A percentile compares a stretch with the other conserved stretches of the same genome.
Evolutionary conservation across 2,329 filamentous ascomycete species (phyloP).

Genomic region (Alternaria arbusti): DNA sequence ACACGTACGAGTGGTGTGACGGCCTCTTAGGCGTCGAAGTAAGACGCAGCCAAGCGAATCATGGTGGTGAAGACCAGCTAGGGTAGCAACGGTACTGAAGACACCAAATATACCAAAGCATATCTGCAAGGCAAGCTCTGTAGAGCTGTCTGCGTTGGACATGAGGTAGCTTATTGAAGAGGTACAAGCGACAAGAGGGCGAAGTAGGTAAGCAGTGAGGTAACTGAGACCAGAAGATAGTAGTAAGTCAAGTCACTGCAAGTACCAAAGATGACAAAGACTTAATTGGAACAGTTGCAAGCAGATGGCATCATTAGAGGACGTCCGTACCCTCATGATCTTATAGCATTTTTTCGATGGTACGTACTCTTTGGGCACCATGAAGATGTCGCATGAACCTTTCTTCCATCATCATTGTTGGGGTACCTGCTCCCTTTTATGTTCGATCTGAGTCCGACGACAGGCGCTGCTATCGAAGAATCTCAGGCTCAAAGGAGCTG

Average conservation of each 20-base stretch:
- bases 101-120: conserved; percentile 17
- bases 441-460: no score
- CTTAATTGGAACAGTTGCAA: not conserved
- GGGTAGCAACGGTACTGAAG: conserved; percentile 7
- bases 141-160: not conserved
- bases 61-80: conserved; percentile 18
- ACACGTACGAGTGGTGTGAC: not conserved
- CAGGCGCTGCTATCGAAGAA: no score
- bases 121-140: conserved; percentile 12
- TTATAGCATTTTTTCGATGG: not conserved
- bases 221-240: not conserved
- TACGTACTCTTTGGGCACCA: not conserved
- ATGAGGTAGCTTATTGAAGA: not conserved
- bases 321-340: not conserved
- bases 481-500: no score
- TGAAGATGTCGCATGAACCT: no score
- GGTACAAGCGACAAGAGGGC: rapidly evolving
- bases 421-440: no score
- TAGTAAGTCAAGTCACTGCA: not conserved
- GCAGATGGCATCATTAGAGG: not conserved
- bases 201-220: not conserved
- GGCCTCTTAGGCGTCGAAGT: not conserved
- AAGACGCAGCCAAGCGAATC: conserved; percentile 17
- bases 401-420: no score
- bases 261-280: not conserved